phyloP scores from a whole-genome alignment of 2,329 filamentous ascomycete species.

The Colletotrichum euphorbiae region DNA sequence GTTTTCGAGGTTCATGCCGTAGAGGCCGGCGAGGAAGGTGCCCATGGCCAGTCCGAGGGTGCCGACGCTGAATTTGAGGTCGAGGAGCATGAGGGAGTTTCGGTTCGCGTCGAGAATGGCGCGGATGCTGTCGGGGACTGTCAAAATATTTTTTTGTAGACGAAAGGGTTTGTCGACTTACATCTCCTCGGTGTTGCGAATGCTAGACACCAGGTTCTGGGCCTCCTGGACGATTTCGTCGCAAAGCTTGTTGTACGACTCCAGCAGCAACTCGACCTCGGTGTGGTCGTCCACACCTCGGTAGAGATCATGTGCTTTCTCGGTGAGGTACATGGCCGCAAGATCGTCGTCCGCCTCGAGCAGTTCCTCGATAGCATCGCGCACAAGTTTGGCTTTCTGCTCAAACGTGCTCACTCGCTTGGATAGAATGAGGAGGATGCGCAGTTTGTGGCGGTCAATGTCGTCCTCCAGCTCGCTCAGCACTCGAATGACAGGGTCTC shows the following conservation, averaged over 20 bases:
- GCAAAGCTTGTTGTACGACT: conserved; percentile 97
- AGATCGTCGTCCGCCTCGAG: conserved; percentile 97
- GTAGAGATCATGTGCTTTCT: conserved; percentile 80
- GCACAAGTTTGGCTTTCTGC: conserved; percentile 93
- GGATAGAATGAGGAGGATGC: conserved; percentile 90
- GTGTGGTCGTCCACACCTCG: conserved; percentile 89
- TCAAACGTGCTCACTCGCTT: conserved; percentile 98
- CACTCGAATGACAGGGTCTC: conserved; percentile 90
- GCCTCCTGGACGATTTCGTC: conserved; percentile 98
- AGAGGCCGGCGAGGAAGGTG: conserved; percentile 97
- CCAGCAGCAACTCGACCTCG: conserved; percentile 95
- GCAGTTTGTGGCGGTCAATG: conserved; percentile 93
- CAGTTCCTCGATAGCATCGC: conserved; percentile 94
- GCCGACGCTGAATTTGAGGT: conserved; percentile 95
- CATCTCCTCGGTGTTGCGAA: conserved; percentile 99
- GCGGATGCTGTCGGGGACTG: conserved; percentile 73
- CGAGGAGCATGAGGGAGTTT: conserved; percentile 96
- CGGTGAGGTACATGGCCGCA: conserved; percentile 93
- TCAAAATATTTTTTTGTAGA: conserved; percentile 40
- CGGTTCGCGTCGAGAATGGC: conserved; percentile 98
- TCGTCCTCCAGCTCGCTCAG: conserved; percentile 94
- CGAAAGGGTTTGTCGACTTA: conserved; percentile 60
- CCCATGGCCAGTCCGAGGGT: conserved; percentile 95
- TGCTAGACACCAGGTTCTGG: conserved; percentile 91
- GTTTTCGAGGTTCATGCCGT: conserved; percentile 99